Evolutionary conservation across 768 basidiomycete genomes (phyloP), one percentile per base, ranked within the genome.

Genomic region (Suillus cothurnatus): DNA sequence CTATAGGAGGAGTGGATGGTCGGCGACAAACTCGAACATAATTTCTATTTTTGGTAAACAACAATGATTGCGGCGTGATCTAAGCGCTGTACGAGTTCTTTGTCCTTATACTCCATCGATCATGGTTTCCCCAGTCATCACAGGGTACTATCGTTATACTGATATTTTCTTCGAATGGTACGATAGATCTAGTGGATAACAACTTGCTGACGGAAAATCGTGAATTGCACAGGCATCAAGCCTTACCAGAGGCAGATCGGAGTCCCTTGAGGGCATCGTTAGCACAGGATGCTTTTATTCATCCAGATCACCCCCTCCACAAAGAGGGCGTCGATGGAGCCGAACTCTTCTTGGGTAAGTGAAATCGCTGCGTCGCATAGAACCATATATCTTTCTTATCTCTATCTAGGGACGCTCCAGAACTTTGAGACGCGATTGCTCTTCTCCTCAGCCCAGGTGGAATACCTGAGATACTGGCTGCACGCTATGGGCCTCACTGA

Each of bases 121-220:
- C 15, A 76, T 76, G 76, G 77, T 77, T 49, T 75, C 77, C 32
- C 79, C 84, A 6, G 81, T 86, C 6, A 76, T 88, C 58, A 88
- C 84, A 64, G 92, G 92, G 17, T 94, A 89, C 71, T 94, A 93
- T 74, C 81, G 94, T 61, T 94, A 90, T 73, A 92, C 92, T 0
- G 93, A 95, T 76, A 88, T 95, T 61, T 90, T 87, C 84, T 94
- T 88, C 64, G 88, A 93, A 74, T 93, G 90, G 92, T 90, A 70
- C 68, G 71, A 26, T n/a, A 45, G 41, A 41, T 64, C 19, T 15
- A 64, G 1, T 53, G 62, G 2, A 60, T 61, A 26, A 47, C 55
- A n/a, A 5, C 9, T 19, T 32, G 60, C 23, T 39, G 34, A 59
- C 28, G 14, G 41, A 31, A 32, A 55, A 26, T 11, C 21, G 26